A percentile compares a stretch with the other conserved stretches of the same genome.
phyloP scores from a whole-genome alignment of 2,329 filamentous ascomycete species.

The Septoria petroselini region DNA sequence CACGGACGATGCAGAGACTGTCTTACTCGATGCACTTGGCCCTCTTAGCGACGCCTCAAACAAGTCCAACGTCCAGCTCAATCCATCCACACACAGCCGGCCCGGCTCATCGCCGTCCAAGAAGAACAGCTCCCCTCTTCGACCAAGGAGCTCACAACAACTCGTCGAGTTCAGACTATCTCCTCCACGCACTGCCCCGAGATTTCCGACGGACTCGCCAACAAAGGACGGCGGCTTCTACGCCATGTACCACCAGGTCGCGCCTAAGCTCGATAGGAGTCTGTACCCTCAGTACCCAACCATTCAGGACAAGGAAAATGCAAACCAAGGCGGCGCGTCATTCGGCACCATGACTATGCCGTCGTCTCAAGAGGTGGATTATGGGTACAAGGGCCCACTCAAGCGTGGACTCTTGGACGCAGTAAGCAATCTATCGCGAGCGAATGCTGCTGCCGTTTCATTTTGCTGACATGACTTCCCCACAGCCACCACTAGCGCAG shows the following conservation, averaged over 20 bases:
- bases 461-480: too few species aligned
- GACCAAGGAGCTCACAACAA: conserved; percentile 59
- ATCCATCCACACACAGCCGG: conserved; percentile 54
- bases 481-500: conserved; percentile 53
- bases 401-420: conserved; percentile 66
- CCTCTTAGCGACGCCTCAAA: conserved; percentile 47
- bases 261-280: conserved; percentile 21
- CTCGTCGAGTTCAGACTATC: conserved; percentile 67
- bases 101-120: conserved; percentile 69
- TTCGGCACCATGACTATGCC: conserved; percentile 40
- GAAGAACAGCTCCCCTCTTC: conserved; percentile 57
- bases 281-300: conserved; percentile 19
- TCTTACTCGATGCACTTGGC: conserved; percentile 48
- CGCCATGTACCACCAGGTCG: conserved; percentile 37
- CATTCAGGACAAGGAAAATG: conserved; percentile 28
- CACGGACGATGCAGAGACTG: conserved; percentile 51
- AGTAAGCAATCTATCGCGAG: background rate
- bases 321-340: conserved; percentile 27
- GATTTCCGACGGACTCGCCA: conserved; percentile 63
- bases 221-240: conserved; percentile 56
- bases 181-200: conserved; percentile 55
- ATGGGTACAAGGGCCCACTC: conserved; percentile 44
- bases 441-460: conserved; percentile 42
- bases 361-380: conserved; percentile 44
- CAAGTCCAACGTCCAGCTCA: conserved; percentile 64